Base-by-base conservation (phyloP, 768 basidiomycete species). In the Lepiota venenata region DNA sequence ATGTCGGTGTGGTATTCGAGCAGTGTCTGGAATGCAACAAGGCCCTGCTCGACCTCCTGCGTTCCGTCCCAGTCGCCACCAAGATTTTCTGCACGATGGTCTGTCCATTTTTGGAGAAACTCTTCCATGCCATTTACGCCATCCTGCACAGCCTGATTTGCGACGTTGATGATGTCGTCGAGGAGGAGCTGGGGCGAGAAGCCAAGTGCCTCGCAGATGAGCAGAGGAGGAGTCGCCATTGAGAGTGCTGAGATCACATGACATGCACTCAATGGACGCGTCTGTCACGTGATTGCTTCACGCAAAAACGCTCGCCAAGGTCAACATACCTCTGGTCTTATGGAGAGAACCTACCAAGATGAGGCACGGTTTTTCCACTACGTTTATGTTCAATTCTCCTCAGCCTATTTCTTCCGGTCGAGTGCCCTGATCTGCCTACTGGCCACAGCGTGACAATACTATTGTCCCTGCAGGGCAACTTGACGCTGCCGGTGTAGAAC, bases 1-100 rank as follows among this genome's bases (percentile, higher is more conserved):
- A 91, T 79, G 63, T 97, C 93, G 41, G 90, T 86, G 60, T 94
- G 93, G 51, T 84, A 84, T 63, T 94, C 91, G 12, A 97, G 77
- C 41, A 95, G 77, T 0, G 93, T 94, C 66, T 95, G 91, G 58
- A 96, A 91, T 20, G 89, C 80, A 47, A 91, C 87, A 1, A 93
- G 70, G 2, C 92, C 93, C 70, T 91, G 83, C 60, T 87, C 85
- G 18, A 88, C 77, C 56, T 90, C 87, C 54, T 86, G 81, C 10
- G 75, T 84, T 67, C 75, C 47, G 64, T 64, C 60, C 1, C 57
- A 47, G 15, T 52, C 65, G 36, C 73, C 63, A 6, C 58, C 63
- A 39, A 71, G 69, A 50, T 56, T 55, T 48, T 79, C 74, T 16
- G 77, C 74, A 55, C 87, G 84, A 38, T 79, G 79, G n/a, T 83